phyloP scores from a whole-genome alignment of 768 basidiomycete species.

The Trichaptum fuscoviolaceum region DNA sequence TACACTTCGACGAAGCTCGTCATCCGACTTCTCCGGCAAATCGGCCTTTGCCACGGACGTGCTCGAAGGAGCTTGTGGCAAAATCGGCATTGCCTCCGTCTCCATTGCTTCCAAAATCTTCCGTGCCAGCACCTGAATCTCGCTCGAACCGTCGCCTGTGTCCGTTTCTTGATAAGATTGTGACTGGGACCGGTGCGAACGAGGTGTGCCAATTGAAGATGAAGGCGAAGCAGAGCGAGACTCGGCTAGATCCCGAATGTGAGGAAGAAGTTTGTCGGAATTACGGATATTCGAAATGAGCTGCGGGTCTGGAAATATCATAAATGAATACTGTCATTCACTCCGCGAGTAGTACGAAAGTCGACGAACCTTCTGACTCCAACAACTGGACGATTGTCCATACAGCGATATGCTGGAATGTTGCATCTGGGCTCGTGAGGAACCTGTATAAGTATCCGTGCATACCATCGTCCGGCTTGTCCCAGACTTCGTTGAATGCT shows the following conservation, averaged over 20 bases:
- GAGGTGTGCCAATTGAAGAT: conserved; percentile 66
- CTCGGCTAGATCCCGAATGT: conserved; percentile 77
- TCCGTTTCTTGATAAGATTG: conserved; percentile 82
- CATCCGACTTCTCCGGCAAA: conserved; percentile 43
- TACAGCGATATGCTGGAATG: conserved; percentile 99
- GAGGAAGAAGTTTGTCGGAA: conserved; percentile 75
- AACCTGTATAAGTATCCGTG: conserved; percentile 93
- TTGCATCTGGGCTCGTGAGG: conserved; percentile 88
- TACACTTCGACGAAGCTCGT: conserved; percentile 77
- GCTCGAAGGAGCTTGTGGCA: conserved; percentile 62
- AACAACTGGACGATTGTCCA: conserved; percentile 98
- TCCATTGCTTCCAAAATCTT: conserved; percentile 83
- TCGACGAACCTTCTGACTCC: conserved; percentile 77
- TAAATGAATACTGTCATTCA: conserved; percentile 3
- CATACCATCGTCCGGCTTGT: conserved; percentile 95
- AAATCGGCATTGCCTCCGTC: conserved; percentile 50
- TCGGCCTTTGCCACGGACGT: conserved; percentile 60
- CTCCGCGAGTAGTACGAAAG: background rate
- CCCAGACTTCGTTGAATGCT: conserved; percentile 97
- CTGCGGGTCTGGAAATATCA: conserved; percentile 59
- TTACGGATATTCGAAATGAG: conserved; percentile 86
- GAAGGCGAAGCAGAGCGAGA: conserved; percentile 65
- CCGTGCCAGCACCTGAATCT: conserved; percentile 81
- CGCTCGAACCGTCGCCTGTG: conserved; percentile 82
- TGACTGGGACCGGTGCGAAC: conserved; percentile 58